Base-by-base conservation (phyloP, 2,329 filamentous ascomycete species). In the Venturia asperata region DNA sequence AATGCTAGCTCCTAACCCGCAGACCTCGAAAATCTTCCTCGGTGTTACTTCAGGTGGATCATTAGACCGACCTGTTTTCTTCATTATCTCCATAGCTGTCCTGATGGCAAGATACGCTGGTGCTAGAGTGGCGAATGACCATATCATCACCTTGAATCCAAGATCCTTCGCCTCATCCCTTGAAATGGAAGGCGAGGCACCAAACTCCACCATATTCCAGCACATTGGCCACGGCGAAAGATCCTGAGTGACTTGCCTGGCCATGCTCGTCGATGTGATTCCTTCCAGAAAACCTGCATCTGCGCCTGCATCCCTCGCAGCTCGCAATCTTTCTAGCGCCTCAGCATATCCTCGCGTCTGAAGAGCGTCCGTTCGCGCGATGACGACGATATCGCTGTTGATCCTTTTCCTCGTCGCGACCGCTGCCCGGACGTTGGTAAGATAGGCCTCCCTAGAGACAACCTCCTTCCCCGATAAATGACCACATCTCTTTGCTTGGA, bases 401-500 rank as follows among this genome's bases (percentile, higher is more conserved):
- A 81, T 71, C 21, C 77, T 74, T 27, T 78, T 73, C 2, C 84
- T 76, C 1, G 84, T 82, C 9, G 78, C 74, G 15, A 74, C 76
- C 0, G 84, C 84, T 0, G 85, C 85, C 0, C 81, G 76, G 69
- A 88, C 84, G 0, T 86, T 78, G n/a, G 77, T 73, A n/a, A 79
- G 71, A 68, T 80, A 87, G 24, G 80, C 79, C 0, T 81, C 78
- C 0, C 72, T 67, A 1, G 75, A 70, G 10, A 88, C 86, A 15
- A 88, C 75, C 65, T 83, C 77, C 73, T 89, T 89, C 64, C 84
- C 84, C 0, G 74, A 73, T 0, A 89, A 77, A 70, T 89, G 86
- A 0, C 86, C 86, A 71, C 86, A 89, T 11, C 85, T 82, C 75
- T 89, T 89, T 56, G 80, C 83, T 55, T 81, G 76, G 21, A 87